Evolutionary conservation across 2,329 filamentous ascomycete species (phyloP).

Genomic region (Colletotrichum simmondsii): DNA sequence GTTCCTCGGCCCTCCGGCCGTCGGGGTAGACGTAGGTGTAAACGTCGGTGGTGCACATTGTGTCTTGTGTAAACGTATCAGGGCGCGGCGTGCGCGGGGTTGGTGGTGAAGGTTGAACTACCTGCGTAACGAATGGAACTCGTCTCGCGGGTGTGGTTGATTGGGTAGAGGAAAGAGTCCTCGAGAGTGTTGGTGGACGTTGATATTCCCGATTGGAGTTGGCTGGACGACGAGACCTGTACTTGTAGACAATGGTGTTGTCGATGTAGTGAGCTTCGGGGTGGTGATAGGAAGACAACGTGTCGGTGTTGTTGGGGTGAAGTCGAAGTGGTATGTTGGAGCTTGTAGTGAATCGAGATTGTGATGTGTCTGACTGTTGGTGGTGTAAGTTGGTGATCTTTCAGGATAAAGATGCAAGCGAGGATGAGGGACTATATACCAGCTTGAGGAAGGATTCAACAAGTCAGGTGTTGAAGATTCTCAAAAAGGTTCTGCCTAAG

Average conservation of each 20-base stretch:
- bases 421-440: conserved; percentile 23
- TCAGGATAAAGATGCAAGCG: neutral
- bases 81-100: conserved; percentile 25
- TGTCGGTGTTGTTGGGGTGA: neutral
- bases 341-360: neutral
- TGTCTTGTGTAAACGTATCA: conserved; percentile 40
- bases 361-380: conserved; percentile 18
- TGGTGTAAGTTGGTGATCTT: conserved; percentile 22
- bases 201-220: neutral
- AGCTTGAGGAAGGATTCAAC: neutral
- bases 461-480: neutral
- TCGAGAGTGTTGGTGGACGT: neutral
- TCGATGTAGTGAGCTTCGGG: conserved; percentile 25
- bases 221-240: conserved; percentile 19
- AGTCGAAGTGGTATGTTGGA: neutral
- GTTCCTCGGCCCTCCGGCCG: conserved; percentile 49
- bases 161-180: neutral
- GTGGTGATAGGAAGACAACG: conserved; percentile 19
- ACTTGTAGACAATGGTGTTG: conserved; percentile 26
- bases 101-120: conserved; percentile 18
- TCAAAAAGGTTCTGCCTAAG: conserved; percentile 22
- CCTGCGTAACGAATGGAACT: conserved; percentile 21
- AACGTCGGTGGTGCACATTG: conserved; percentile 62
- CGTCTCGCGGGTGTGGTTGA: conserved; percentile 5
- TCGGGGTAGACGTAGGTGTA: conserved; percentile 60